Base-by-base conservation (phyloP, 1,284 basidiomycete species). In the Ganoderma sinense region DNA sequence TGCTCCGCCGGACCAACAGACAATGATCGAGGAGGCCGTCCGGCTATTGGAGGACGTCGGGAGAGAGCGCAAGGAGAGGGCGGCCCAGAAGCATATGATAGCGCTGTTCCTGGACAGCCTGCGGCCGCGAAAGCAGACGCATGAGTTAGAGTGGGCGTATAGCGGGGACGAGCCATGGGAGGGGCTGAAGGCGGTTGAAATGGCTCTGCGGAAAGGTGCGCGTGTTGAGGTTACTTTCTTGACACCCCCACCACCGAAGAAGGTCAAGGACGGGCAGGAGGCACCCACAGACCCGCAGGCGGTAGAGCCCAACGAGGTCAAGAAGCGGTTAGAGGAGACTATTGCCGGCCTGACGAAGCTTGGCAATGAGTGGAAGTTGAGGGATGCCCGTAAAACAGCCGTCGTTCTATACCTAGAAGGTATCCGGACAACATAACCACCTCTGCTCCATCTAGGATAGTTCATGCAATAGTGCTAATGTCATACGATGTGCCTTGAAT, bases 281-380 rank as follows among this genome's bases (percentile, higher is more conserved):
- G 56, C 43, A 6, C 26, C 51, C 7, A 20, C 48, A 16, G 68
- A 53, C 33, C 43, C 56, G 2, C 56, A 51, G 29, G 64, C 62
- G 26, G 72, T 73, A 5, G 70, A 70, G 20, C 67, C 70, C 20
- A 41, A 26, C 0, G n/a, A 67, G 8, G 72, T 64, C 2, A 60
- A 71, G 40, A 76, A 79, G 31, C 83, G 83, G 31, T 77, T 87
- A 65, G 75, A 85, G 48, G 81, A 84, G 65, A 81, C 86, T 29
- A 72, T 84, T 2, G 78, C 79, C 0, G 69, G 69, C 8, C 77
- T 92, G 45, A 69, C 73, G 51, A 89, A 87, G 65, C 78, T 87
- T 2, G 85, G 83, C 39, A 81, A 79, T 65, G 89, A 91, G 79
- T 90, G 85, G 84, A 87, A 85, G 71, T 77, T 80, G 4, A 80